Conservation (phyloP, 306 rosid genomes). For the Lupinus albus region DNA sequence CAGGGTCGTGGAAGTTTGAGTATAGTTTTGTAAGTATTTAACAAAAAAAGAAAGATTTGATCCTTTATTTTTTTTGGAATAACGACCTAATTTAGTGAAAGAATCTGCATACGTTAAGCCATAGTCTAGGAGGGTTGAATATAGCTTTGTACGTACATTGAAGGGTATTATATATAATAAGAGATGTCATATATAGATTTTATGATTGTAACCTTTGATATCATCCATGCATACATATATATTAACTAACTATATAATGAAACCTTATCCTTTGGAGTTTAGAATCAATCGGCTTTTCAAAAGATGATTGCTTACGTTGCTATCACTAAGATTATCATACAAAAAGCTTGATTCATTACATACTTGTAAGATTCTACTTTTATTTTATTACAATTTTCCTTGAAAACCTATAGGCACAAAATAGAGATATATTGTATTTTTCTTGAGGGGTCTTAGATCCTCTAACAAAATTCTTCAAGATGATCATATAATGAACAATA, state of each 20-base stretch:
- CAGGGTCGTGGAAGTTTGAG: background rate
- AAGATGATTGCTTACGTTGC: conserved; percentile 3
- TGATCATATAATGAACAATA: background rate
- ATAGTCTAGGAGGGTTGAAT: background rate
- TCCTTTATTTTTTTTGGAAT: background rate
- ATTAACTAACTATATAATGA: conserved; percentile 7
- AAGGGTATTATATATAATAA: background rate
- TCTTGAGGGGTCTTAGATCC: background rate
- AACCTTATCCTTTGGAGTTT: conserved; percentile 14
- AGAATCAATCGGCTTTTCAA: conserved; percentile 20
- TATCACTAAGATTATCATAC: conserved; percentile 30
- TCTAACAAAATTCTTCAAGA: background rate
- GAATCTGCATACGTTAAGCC: background rate
- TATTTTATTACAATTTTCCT: background rate
- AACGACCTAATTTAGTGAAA: background rate
- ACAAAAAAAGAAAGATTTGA: background rate
- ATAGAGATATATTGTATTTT: background rate
- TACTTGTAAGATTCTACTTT: background rate
- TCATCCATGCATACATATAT: background rate
- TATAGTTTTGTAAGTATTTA: background rate
- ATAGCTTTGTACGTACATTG: background rate
- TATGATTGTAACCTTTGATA: background rate
- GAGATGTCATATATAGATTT: background rate
- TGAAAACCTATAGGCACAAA: background rate
- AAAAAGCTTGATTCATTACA: conserved; percentile 21